Evolutionary conservation across 495 filamentous ascomycete genomes (phyloP), one percentile per base, ranked within the genome.

Genomic region (Niebla homalea): DNA sequence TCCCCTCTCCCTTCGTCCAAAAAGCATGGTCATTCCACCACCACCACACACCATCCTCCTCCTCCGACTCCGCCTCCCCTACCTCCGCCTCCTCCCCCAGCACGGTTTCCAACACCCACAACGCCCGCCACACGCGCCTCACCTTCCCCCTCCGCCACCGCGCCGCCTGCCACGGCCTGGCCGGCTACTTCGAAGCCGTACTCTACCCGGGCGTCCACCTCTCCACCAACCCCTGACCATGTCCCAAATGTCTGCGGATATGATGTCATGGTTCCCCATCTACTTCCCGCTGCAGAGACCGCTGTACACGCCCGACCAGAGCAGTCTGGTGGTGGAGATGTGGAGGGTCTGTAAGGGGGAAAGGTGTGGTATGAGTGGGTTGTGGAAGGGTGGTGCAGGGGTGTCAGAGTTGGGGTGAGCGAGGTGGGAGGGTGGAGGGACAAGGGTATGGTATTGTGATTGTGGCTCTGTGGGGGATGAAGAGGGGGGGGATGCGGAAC

Each of bases 331-430:
- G 37, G 78, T 94, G 12, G 88, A 80, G 57, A 95, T 99, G 75
- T 96, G 87, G 79, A 77, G 92, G 52, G 84, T 89, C 64, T 96
- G 92, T 6, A 89, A 97, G 62, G 86, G 94, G 58, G 84, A 18
- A 94, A 89, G 67, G 90, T 97, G 12, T 99, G 92, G 93, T 99
- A 99, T 64, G 90, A 99, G 64, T 99, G 92, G 92, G 73, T 92
- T 57, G 81, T 94, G 1, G 92, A 97, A 63, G 71, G 80, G 8
- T 61, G 46, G 49, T 43, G 35, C 46, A 62, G 64, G 18, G 25
- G 23, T 15, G 2, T 43, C n/a, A 35, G 35, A 12, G 50, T 40
- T 15, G 47, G 50, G 0, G 20, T 7, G 2, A 32, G 29, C 3
- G 29, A 32, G 29, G 29, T 32, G 29, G 29, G 29, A 7, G 29